phyloP scores from a whole-genome alignment of 192 early-diverging fungal species.

The Anaeromyces robustus region DNA sequence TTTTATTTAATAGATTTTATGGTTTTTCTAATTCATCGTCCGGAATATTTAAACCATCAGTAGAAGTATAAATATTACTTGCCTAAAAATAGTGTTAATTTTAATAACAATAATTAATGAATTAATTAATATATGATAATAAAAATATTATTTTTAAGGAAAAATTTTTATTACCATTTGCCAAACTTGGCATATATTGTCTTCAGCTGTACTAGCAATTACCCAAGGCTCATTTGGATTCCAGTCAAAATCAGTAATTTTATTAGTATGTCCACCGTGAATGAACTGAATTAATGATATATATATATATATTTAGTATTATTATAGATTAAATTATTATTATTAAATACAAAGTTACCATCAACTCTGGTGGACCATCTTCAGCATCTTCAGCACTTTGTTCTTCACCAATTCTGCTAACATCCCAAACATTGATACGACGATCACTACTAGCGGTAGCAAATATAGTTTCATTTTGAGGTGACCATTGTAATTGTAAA shows the following conservation, averaged over 20 bases:
- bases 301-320: no score
- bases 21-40: neutral
- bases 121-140: no score
- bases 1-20: neutral
- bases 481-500: constrained; percentile 84
- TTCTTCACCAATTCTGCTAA: constrained; percentile 85
- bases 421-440: constrained; percentile 86
- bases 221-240: constrained; percentile 89
- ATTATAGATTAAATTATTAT: neutral
- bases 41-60: neutral
- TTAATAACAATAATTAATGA: no score
- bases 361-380: constrained; percentile 89
- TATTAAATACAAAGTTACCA: no score
- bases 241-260: constrained; percentile 91
- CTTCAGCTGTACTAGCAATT: constrained; percentile 82
- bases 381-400: constrained; percentile 91
- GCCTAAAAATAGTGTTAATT: neutral
- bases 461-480: constrained; percentile 77
- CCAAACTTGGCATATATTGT: constrained; percentile 97
- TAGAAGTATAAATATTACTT: neutral
- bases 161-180: constrained; percentile 72
- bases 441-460: constrained; percentile 82
- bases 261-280: constrained; percentile 95
- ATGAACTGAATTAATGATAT: constrained; percentile 51
- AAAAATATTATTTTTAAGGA: neutral